Conservation (phyloP, 805 yeast genomes). For the Sugiyamaella marilandica region DNA sequence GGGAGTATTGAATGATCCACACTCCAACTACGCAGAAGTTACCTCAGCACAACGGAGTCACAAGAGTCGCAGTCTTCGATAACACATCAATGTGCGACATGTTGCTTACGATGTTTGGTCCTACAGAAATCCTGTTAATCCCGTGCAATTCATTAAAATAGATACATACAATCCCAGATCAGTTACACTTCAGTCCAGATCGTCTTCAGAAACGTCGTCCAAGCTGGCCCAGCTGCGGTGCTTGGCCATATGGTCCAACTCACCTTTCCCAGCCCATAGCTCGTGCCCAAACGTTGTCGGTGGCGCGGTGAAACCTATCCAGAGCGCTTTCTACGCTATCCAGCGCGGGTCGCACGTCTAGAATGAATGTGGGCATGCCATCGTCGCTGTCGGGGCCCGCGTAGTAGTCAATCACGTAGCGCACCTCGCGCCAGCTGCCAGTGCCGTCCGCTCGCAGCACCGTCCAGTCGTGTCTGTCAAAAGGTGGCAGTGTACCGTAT, state of each 20-base stretch:
- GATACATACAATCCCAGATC: too few species aligned
- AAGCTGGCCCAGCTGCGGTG: too few species aligned
- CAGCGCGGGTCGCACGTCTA: conserved; percentile 94
- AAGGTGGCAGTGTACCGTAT: conserved; percentile 79
- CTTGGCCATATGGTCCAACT: too few species aligned
- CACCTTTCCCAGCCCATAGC: conserved; percentile 53
- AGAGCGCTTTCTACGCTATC: conserved; percentile 58
- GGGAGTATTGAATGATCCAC: too few species aligned
- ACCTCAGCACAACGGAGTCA: too few species aligned
- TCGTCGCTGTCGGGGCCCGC: conserved; percentile 88
- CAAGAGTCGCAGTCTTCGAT: too few species aligned
- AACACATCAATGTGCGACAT: too few species aligned
- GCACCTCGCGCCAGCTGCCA: conserved; percentile 58
- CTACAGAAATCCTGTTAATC: too few species aligned
- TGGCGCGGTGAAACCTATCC: conserved; percentile 69
- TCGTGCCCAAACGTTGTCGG: conserved; percentile 58
- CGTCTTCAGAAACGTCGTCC: not conserved
- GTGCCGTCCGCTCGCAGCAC: conserved; percentile 54
- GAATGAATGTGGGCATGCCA: conserved; percentile 85
- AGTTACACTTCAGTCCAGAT: not conserved
- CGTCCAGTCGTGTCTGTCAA: conserved; percentile 98
- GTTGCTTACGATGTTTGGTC: too few species aligned
- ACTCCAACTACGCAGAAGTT: too few species aligned
- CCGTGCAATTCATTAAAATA: too few species aligned
- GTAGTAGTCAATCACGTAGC: conserved; percentile 94